Evolutionary conservation across 495 filamentous ascomycete species (phyloP).

Genomic region (Hypoxylon fragiforme): DNA sequence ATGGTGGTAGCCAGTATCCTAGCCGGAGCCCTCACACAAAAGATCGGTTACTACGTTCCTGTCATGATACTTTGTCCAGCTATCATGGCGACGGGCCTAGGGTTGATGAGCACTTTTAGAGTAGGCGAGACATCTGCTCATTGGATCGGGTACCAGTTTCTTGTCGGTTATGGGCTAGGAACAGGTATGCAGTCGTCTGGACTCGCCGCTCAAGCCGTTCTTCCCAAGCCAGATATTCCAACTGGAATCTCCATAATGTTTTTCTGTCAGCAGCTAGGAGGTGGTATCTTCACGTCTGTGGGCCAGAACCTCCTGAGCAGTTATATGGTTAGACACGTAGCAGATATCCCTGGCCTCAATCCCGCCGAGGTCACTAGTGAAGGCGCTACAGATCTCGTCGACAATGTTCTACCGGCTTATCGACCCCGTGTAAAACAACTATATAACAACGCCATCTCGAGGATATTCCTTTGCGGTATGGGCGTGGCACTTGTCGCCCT

Average conservation of each 20-base stretch:
- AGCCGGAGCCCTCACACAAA: constrained; percentile 56
- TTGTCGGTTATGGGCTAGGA: constrained; percentile 73
- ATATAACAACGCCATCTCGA: constrained; percentile 62
- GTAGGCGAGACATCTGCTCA: constrained; percentile 52
- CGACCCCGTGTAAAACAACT: constrained; percentile 47
- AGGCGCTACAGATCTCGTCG: constrained; percentile 60
- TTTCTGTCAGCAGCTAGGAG: constrained; percentile 68
- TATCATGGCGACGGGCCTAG: constrained; percentile 67
- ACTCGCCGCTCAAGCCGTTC: constrained; percentile 66
- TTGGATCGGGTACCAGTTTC: constrained; percentile 75
- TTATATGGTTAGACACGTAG: constrained; percentile 54
- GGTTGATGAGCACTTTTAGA: constrained; percentile 68
- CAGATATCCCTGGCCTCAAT: constrained; percentile 49
- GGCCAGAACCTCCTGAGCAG: constrained; percentile 67
- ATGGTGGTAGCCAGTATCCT: constrained; percentile 52
- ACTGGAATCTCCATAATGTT: constrained; percentile 67
- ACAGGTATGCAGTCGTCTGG: constrained; percentile 70
- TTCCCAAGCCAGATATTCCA: constrained; percentile 59
- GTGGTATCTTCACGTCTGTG: constrained; percentile 66
- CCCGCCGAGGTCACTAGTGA: constrained; percentile 53
- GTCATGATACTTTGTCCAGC: constrained; percentile 60
- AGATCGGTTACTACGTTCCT: constrained; percentile 70
- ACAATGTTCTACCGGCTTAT: constrained; percentile 48
- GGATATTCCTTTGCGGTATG: constrained; percentile 57
- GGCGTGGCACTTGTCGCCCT: constrained; percentile 58